Base-by-base conservation (phyloP, 331 rosid genomes). In the Malus hybrid region DNA sequence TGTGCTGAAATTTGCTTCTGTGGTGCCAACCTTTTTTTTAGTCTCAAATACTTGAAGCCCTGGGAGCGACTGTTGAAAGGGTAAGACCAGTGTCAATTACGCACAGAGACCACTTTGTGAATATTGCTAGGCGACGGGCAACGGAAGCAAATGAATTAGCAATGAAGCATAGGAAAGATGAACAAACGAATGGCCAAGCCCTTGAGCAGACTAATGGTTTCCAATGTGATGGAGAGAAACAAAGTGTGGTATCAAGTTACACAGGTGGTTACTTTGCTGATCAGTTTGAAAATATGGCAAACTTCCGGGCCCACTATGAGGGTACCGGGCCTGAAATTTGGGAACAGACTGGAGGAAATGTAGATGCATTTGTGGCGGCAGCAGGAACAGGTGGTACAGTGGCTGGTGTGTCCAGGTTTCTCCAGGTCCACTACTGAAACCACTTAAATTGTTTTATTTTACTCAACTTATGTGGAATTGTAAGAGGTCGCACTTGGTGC, bases 261-360 rank as follows among this genome's bases (percentile, higher is more conserved):
- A 85, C 79, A 76, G 96, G 97, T 6, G 99, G 97, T n/a, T 92
- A 79, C 82, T 95, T 95, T 80, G 97, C 99, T 18, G 96, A 95
- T 75, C 97, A 95, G 82, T 95, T 92, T 73, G 96, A 95, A 71
- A 95, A 95, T 80, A 71, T 92, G 54, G 97, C 97, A 13, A 95
- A 95, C 90, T 89, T 86, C 42, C 85, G 87, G 79, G 97, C 99
- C 3, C 97, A 90, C 84, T 86, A 86, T 48, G 89, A 90, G 80
- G 91, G 92, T 77, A 95, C 97, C 3, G 99, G 99, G 56, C 97
- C 97, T 73, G 97, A 95, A 88, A 92, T 92, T 71, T 95, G 96
- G 99, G 87, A 92, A 63, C 97, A 95, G 81, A 86, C 93, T 0
- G 78, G 83, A 42, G 93, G 93, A 52, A 69, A 80, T 22, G 72